phyloP scores from a whole-genome alignment of 192 early-diverging fungal species.

The Gamsiella multidivaricata region DNA sequence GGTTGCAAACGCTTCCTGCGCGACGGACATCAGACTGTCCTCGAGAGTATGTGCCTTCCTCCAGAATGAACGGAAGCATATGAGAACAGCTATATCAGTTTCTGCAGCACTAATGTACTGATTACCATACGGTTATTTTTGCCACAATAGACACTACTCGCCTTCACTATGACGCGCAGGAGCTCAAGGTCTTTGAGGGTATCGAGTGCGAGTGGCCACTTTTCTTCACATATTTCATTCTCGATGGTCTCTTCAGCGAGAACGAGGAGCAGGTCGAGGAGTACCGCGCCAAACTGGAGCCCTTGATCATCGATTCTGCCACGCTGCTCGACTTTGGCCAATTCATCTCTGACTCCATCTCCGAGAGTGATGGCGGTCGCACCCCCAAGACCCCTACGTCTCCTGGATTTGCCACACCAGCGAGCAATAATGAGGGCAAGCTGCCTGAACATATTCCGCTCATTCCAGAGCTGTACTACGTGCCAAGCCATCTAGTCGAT shows the following conservation, averaged over 20 bases:
- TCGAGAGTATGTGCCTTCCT: constrained; percentile 64
- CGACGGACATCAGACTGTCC: constrained; percentile 86
- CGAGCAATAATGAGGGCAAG: constrained; percentile 23
- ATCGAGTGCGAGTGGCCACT: constrained; percentile 93
- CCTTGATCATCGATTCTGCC: constrained; percentile 77
- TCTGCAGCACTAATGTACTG: neutral
- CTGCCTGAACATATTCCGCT: constrained; percentile 62
- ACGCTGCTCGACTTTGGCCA: constrained; percentile 61
- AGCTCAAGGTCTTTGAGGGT: constrained; percentile 84
- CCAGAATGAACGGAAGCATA: too few species aligned
- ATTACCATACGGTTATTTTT: neutral
- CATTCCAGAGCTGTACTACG: constrained; percentile 84
- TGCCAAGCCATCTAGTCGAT: constrained; percentile 77
- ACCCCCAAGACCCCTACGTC: constrained; percentile 45
- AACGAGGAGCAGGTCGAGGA: constrained; percentile 74
- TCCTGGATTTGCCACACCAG: constrained; percentile 34
- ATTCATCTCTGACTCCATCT: constrained; percentile 46
- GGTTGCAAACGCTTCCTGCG: constrained; percentile 88
- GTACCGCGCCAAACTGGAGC: constrained; percentile 74
- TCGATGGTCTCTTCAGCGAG: constrained; percentile 81
- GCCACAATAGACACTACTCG: constrained; percentile 66
- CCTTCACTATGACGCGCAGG: constrained; percentile 83
- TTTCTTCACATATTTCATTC: constrained; percentile 88
- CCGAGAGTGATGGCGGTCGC: constrained; percentile 44
- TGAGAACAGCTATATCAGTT: neutral